Percentiles rank a stretch among this genome's conserved stretches.
phyloP scores from a whole-genome alignment of 176 grass and related monocot species.

The Paspalum notatum region DNA sequence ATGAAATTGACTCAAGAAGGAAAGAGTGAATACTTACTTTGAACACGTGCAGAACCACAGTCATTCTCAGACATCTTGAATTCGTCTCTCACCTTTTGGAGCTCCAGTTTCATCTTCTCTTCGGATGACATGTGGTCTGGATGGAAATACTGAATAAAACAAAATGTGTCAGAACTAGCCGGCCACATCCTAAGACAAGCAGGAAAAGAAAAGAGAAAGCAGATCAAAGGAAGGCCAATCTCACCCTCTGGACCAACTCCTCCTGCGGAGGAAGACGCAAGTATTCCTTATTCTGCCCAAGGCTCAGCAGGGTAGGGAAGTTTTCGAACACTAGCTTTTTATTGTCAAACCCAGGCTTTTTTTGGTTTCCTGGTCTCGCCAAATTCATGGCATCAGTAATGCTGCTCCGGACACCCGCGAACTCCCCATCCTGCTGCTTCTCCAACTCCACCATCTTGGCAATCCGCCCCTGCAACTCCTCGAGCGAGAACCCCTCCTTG shows the following conservation, averaged over 20 bases:
- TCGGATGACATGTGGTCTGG: conserved; percentile 90
- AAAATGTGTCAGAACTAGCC: neutral
- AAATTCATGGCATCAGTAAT: neutral
- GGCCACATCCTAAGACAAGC: neutral
- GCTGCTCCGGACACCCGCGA: neutral
- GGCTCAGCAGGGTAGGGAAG: conserved; percentile 42
- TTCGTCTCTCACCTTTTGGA: conserved; percentile 83
- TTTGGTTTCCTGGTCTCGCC: neutral
- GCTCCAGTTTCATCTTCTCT: conserved; percentile 93
- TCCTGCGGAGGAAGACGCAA: conserved; percentile 65
- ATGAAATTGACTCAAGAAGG: neutral
- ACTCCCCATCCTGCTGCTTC: conserved; percentile 34
- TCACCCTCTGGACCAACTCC: conserved; percentile 81
- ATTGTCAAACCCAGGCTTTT: neutral
- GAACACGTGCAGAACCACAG: conserved; percentile 88
- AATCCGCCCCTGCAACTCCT: conserved; percentile 75
- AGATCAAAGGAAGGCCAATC: conserved; percentile 25
- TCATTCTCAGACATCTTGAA: conserved; percentile 97
- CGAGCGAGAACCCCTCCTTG: conserved; percentile 66
- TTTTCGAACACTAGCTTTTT: conserved; percentile 1
- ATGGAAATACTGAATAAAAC: conserved; percentile 86
- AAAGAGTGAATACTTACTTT: conserved; percentile 55
- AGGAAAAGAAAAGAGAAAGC: neutral
- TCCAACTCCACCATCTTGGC: conserved; percentile 64
- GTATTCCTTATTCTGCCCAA: conserved; percentile 42